Conservation (phyloP, 1,284 basidiomycete species). For the Ceratobasidium sp. region DNA sequence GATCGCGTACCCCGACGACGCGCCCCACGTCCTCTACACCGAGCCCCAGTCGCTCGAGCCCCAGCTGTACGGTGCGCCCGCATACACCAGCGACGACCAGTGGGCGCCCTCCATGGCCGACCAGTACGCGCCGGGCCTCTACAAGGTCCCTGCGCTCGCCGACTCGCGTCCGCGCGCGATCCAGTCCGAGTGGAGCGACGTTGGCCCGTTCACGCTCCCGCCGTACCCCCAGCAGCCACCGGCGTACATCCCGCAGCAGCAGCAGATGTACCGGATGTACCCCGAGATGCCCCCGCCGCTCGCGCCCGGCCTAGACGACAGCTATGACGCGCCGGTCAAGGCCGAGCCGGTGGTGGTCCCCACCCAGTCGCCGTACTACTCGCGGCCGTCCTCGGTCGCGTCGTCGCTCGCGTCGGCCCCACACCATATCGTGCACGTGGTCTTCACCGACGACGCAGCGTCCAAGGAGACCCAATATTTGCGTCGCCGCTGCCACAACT, state of each 20-base stretch:
- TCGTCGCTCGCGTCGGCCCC: slow-evolving; percentile 20
- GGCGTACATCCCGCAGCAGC: slow-evolving; percentile 23
- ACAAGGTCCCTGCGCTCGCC: slow-evolving; percentile 21
- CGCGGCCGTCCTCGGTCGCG: slow-evolving; percentile 35
- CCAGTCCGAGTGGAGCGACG: slow-evolving; percentile 47
- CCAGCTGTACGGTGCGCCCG: slow-evolving; percentile 11
- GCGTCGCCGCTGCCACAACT: slow-evolving; percentile 84
- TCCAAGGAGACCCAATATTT: slow-evolving; percentile 88
- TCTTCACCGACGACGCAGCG: slow-evolving; percentile 86
- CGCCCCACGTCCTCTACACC: slow-evolving; percentile 32
- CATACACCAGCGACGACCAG: slow-evolving; percentile 26
- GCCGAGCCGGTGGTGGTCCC: slow-evolving; percentile 34
- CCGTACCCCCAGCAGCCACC: slow-evolving; percentile 35
- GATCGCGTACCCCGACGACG: slow-evolving; percentile 33
- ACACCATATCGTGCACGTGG: slow-evolving; percentile 71
- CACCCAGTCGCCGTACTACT: slow-evolving; percentile 40
- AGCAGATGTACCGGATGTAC: background rate
- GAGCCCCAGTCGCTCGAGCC: slow-evolving; percentile 38
- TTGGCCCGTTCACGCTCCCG: slow-evolving; percentile 25
- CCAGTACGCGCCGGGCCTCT: slow-evolving; percentile 6
- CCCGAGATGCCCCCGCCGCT: slow-evolving; percentile 5
- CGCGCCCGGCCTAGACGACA: slow-evolving; percentile 13
- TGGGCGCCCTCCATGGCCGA: background rate
- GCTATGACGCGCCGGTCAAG: slow-evolving; percentile 20
- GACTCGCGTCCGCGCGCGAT: slow-evolving; percentile 51